phyloP scores from a whole-genome alignment of 2,329 filamentous ascomycete species.

The Cladophialophora yegresii region DNA sequence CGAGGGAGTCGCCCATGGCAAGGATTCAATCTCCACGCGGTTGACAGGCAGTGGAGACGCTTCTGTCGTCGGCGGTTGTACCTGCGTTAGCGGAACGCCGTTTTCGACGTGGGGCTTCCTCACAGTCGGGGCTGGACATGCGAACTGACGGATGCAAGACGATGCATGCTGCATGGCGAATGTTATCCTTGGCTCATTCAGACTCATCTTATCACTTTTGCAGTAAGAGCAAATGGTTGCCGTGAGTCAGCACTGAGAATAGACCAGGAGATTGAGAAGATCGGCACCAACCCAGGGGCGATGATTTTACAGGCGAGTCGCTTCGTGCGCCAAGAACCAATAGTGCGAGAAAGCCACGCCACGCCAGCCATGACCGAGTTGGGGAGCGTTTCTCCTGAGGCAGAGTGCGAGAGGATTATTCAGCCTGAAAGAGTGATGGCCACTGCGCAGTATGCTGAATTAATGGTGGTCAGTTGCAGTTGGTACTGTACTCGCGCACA shows the following conservation, averaged over 20 bases:
- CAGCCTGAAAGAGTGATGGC: too few relatives aligned
- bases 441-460: too few relatives aligned
- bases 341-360: conserved; percentile 10
- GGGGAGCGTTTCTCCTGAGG: neutral
- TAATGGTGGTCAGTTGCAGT: too few relatives aligned
- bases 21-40: neutral
- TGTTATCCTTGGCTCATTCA: neutral
- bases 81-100: neutral
- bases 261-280: neutral
- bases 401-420: too few relatives aligned
- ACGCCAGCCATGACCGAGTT: neutral
- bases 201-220: neutral
- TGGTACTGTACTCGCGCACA: too few relatives aligned
- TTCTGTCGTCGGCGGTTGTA: neutral
- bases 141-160: neutral
- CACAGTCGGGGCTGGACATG: neutral
- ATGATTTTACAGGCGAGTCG: conserved; percentile 6
- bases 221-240: neutral
- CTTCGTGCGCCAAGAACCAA: conserved; percentile 27
- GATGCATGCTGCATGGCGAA: neutral
- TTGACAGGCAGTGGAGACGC: conserved; percentile 6
- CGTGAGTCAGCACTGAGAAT: neutral
- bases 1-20: neutral
- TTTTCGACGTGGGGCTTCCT: neutral
- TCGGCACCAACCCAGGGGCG: neutral